Percentiles rank a stretch among this genome's conserved stretches.
Conservation (phyloP, 345 rosid species). For the Populus nigra region DNA sequence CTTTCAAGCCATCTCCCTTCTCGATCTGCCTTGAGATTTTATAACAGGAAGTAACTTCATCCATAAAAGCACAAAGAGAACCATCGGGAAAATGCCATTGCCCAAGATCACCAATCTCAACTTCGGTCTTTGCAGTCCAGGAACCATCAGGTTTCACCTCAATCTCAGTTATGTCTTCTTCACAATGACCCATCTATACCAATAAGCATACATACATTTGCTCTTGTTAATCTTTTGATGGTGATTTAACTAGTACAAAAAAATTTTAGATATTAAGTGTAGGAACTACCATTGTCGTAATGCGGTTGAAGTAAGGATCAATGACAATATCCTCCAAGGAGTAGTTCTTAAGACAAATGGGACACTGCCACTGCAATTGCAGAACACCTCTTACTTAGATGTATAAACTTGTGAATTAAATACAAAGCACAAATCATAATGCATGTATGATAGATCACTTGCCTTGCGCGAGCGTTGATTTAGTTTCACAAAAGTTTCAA, state of each 20-base stretch:
- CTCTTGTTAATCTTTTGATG: not conserved
- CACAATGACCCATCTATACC: conserved; percentile 33
- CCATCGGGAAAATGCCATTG: conserved; percentile 41
- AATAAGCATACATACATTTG: not conserved
- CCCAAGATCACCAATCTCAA: conserved; percentile 23
- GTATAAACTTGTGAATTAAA: not conserved
- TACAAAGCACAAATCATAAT: not conserved
- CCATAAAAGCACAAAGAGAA: conserved; percentile 4
- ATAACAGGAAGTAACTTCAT: conserved; percentile 8
- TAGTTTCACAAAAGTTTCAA: conserved; percentile 32
- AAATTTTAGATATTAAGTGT: not conserved
- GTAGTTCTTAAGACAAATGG: conserved; percentile 36
- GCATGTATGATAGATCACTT: not conserved
- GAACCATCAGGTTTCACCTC: conserved; percentile 45
- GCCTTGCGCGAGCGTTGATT: conserved; percentile 37
- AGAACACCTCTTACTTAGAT: not conserved
- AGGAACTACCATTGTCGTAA: conserved; percentile 27
- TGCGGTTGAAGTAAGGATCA: conserved; percentile 33
- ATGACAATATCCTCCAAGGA: conserved; percentile 30
- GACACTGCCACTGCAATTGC: conserved; percentile 42
- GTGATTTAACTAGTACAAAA: not conserved
- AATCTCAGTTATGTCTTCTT: conserved; percentile 38
- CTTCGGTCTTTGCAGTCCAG: conserved; percentile 33
- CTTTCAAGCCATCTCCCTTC: conserved; percentile 8
- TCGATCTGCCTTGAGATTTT: conserved; percentile 13